These are phyloP conservation scores for Garcia nutans DNA, from an alignment of 345 rosid genomes.

Conservation along the genomic window DNA sequence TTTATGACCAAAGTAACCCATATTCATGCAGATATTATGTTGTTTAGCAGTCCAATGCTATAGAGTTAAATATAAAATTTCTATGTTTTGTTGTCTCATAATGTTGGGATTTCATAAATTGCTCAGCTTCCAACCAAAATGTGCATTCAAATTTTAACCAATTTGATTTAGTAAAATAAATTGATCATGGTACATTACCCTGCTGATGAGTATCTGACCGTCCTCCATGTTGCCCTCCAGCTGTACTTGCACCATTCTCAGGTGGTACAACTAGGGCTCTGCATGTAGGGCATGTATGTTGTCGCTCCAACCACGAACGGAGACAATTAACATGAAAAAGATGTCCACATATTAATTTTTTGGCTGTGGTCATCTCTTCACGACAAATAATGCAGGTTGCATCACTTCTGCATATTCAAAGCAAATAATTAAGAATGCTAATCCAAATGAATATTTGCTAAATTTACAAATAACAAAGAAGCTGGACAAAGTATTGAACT, in stretches of 20 bases:
- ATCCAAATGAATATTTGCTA: slow-evolving; percentile 7
- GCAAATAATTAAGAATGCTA: slow-evolving; percentile 22
- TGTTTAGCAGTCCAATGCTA: neutral
- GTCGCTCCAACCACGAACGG: slow-evolving; percentile 95
- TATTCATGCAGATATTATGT: neutral
- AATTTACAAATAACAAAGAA: neutral
- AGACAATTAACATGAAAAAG: slow-evolving; percentile 95
- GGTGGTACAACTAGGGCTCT: slow-evolving; percentile 86
- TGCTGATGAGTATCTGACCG: slow-evolving; percentile 49
- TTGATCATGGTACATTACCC: slow-evolving; percentile 33
- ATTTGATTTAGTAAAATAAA: neutral
- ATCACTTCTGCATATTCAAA: slow-evolving; percentile 66
- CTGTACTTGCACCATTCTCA: slow-evolving; percentile 57
- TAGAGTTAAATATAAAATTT: neutral
- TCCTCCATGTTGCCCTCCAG: slow-evolving; percentile 58
- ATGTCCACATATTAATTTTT: slow-evolving; percentile 91
- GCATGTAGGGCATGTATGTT: slow-evolving; percentile 96
- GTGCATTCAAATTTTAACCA: neutral
- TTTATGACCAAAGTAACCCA: neutral
- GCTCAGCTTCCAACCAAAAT: neutral
- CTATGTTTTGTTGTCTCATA: neutral
- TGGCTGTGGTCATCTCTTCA: slow-evolving; percentile 95
- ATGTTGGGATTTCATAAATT: neutral
- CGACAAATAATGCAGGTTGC: slow-evolving; percentile 96
- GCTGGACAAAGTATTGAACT: slow-evolving; percentile 32